Percentiles rank a stretch among this genome's conserved stretches.
phyloP scores from a whole-genome alignment of 169 alveolate genomes.

The Plasmodium berghei region DNA sequence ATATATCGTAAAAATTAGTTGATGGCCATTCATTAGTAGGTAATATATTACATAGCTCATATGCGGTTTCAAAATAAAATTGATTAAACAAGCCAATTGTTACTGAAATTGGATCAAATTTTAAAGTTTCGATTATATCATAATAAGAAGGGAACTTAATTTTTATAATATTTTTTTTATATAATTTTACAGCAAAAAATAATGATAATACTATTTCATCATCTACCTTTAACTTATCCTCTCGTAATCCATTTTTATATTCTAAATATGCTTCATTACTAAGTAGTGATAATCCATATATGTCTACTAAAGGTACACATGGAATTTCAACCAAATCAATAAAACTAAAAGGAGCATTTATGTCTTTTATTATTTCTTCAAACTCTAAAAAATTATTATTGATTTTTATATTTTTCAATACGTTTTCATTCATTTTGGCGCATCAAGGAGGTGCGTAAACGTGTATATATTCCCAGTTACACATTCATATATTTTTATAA shows the following conservation, averaged over 20 bases:
- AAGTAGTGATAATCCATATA: slow-evolving; percentile 65
- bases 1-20: slow-evolving; percentile 62
- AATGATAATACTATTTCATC: slow-evolving; percentile 65
- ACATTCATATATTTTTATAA: background rate
- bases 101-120: slow-evolving; percentile 73
- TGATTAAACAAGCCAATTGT: slow-evolving; percentile 71
- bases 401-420: slow-evolving; percentile 46
- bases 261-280: slow-evolving; percentile 75
- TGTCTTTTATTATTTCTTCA: slow-evolving; percentile 76
- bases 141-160: slow-evolving; percentile 71
- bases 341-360: slow-evolving; percentile 65
- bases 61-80: slow-evolving; percentile 76
- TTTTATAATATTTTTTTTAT: slow-evolving; percentile 66
- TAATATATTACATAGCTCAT: slow-evolving; percentile 59
- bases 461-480: background rate
- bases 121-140: slow-evolving; percentile 70
- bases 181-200: slow-evolving; percentile 73
- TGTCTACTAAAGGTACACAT: slow-evolving; percentile 63
- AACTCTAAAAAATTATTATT: slow-evolving; percentile 67
- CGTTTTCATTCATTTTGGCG: slow-evolving; percentile 50
- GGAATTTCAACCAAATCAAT: slow-evolving; percentile 75
- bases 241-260: slow-evolving; percentile 71
- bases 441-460: background rate
- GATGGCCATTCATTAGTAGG: slow-evolving; percentile 76
- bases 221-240: slow-evolving; percentile 57